phyloP scores from a whole-genome alignment of 192 early-diverging fungal genomes.

The Mortierella hygrophila region DNA sequence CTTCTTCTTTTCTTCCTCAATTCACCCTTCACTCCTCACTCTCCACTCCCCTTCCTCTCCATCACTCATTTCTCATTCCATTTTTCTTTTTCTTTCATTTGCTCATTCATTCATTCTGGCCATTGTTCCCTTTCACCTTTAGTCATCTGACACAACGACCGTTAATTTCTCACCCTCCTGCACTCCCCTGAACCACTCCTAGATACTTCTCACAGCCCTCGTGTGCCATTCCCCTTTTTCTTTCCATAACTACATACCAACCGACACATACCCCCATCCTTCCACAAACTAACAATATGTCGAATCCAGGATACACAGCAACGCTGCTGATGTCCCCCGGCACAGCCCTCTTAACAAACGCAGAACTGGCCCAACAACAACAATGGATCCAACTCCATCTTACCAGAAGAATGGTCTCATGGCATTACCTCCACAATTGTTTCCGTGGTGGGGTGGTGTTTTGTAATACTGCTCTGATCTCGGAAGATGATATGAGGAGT shows the following conservation, averaged over 20 bases:
- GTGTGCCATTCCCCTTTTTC: not conserved
- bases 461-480: slow-evolving; percentile 39
- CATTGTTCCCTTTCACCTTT: not conserved
- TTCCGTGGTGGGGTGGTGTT: slow-evolving; percentile 41
- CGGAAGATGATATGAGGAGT: slow-evolving; percentile 27
- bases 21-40: no score
- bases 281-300: not conserved
- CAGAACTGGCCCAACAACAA: slow-evolving; percentile 18
- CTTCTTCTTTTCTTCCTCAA: not conserved
- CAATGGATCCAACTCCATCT: slow-evolving; percentile 14
- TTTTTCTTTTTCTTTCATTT: not conserved
- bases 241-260: not conserved
- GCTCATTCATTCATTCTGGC: not conserved
- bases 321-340: not conserved
- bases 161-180: not conserved
- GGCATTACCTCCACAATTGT: slow-evolving; percentile 8
- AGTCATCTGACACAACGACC: not conserved
- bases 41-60: not conserved
- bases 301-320: not conserved
- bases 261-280: not conserved
- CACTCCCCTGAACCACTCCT: not conserved
- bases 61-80: not conserved
- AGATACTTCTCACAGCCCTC: not conserved
- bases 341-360: not conserved
- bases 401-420: not conserved